Percentiles rank a stretch among this genome's conserved stretches.
Conservation (phyloP, 495 filamentous ascomycete genomes). For the Evansstolkia leycettana region DNA sequence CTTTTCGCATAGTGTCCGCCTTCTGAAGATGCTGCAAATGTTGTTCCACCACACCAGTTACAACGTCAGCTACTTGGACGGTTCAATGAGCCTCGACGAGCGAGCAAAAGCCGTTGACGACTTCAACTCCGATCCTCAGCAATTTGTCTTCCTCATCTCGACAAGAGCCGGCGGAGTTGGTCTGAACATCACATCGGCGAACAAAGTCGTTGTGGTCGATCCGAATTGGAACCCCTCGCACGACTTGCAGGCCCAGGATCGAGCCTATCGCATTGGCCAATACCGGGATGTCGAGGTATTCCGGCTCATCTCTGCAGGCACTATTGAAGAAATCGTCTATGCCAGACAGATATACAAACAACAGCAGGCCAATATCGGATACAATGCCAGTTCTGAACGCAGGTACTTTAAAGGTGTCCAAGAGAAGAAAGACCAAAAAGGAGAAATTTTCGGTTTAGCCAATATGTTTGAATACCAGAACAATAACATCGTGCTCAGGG, state of each 20-base stretch:
- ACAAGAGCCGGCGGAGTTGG: constrained; percentile 86
- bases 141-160: constrained; percentile 94
- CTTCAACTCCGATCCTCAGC: constrained; percentile 78
- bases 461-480: constrained; percentile 82
- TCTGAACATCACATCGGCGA: constrained; percentile 92
- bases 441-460: constrained; percentile 83
- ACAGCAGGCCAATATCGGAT: constrained; percentile 95
- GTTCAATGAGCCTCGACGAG: constrained; percentile 76
- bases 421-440: constrained; percentile 66
- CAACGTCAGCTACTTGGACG: constrained; percentile 84
- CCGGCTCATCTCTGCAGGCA: constrained; percentile 82
- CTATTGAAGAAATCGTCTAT: constrained; percentile 96
- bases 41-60: constrained; percentile 86
- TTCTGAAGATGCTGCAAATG: constrained; percentile 75
- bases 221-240: constrained; percentile 96
- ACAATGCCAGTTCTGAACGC: constrained; percentile 82
- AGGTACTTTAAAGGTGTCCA: constrained; percentile 95
- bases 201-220: constrained; percentile 96
- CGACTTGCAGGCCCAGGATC: constrained; percentile 92
- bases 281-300: constrained; percentile 91
- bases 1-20: constrained; percentile 79
- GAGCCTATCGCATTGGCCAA: constrained; percentile 93
- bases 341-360: constrained; percentile 98
- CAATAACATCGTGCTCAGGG: constrained; percentile 67
- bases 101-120: constrained; percentile 68